Percentiles rank a stretch among this genome's conserved stretches.
Conservation (phyloP, 2,329 filamentous ascomycete species). For the Decorospora gaudefroyi region DNA sequence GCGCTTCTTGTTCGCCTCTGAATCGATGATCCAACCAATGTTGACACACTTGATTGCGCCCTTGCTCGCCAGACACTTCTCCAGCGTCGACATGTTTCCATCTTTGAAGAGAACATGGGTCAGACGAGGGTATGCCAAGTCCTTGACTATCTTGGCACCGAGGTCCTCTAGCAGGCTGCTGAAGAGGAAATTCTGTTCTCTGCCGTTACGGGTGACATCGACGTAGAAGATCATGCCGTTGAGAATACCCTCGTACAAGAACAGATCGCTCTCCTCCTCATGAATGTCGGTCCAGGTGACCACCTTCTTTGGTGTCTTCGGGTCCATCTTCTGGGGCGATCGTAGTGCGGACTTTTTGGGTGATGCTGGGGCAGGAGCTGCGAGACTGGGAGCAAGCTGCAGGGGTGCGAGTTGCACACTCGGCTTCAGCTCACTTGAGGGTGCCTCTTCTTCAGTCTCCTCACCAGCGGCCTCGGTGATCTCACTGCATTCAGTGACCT, state of each 20-base stretch:
- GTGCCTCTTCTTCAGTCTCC: conserved; percentile 18
- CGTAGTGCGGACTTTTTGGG: conserved; percentile 43
- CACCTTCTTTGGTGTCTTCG: conserved; percentile 46
- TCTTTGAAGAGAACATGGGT: conserved; percentile 93
- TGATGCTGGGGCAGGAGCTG: conserved; percentile 24
- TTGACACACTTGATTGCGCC: conserved; percentile 84
- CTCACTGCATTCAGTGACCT: conserved; percentile 21
- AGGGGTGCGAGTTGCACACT: conserved; percentile 25
- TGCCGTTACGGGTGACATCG: conserved; percentile 80
- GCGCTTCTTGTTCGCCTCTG: conserved; percentile 42
- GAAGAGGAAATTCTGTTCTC: conserved; percentile 64
- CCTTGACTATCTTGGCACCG: conserved; percentile 76
- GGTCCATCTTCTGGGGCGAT: conserved; percentile 42
- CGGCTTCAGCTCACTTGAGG: conserved; percentile 14
- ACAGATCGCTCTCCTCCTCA: conserved; percentile 27
- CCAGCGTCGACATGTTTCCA: conserved; percentile 75
- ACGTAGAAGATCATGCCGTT: conserved; percentile 76
- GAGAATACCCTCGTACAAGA: conserved; percentile 35
- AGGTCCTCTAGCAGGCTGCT: conserved; percentile 77
- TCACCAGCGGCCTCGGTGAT: conserved; percentile 18
- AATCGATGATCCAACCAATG: conserved; percentile 82
- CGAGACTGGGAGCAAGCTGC: conserved; percentile 12
- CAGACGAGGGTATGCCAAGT: conserved; percentile 70
- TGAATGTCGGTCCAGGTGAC: conserved; percentile 40
- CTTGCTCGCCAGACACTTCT: conserved; percentile 73